phyloP scores from a whole-genome alignment of 1,139 yeast species.

The Saccharomyces pastorianus region DNA sequence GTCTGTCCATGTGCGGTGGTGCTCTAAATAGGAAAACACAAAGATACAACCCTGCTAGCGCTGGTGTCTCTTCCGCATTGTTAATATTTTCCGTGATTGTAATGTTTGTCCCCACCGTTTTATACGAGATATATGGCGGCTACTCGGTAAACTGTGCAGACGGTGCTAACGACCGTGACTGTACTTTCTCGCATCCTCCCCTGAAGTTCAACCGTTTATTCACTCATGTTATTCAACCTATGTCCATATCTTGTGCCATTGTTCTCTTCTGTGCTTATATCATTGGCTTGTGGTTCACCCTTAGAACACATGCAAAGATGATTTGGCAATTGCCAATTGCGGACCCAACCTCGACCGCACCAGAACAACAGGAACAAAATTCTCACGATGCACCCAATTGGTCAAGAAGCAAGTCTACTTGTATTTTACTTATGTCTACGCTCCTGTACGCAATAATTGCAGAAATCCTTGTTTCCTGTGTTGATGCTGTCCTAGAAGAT shows the following conservation, averaged over 20 bases:
- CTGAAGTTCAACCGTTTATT: constrained; percentile 59
- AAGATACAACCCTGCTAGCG: constrained; percentile 88
- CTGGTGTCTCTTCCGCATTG: constrained; percentile 97
- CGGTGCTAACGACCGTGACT: constrained; percentile 37
- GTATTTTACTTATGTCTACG: constrained; percentile 80
- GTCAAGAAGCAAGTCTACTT: constrained; percentile 79
- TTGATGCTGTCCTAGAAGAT: constrained; percentile 73
- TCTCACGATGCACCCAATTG: constrained; percentile 98
- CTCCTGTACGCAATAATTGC: constrained; percentile 86
- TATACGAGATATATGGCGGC: constrained; percentile 85
- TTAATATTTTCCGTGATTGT: constrained; percentile 81
- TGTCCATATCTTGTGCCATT: constrained; percentile 70
- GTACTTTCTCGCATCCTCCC: constrained; percentile 75
- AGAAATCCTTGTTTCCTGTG: constrained; percentile 88
- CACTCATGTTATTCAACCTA: constrained; percentile 62
- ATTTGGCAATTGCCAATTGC: constrained; percentile 75
- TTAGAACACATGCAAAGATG: constrained; percentile 91
- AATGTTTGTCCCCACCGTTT: constrained; percentile 87
- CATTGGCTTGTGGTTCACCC: constrained; percentile 88
- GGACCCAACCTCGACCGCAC: constrained; percentile 11
- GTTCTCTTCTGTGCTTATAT: constrained; percentile 76
- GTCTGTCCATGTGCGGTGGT: constrained; percentile 95
- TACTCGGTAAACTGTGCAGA: constrained; percentile 64
- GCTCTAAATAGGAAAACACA: constrained; percentile 88
- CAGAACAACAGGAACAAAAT: constrained; percentile 29